Conservation (phyloP, 2,329 filamentous ascomycete species). For the Neonectria sp. region DNA sequence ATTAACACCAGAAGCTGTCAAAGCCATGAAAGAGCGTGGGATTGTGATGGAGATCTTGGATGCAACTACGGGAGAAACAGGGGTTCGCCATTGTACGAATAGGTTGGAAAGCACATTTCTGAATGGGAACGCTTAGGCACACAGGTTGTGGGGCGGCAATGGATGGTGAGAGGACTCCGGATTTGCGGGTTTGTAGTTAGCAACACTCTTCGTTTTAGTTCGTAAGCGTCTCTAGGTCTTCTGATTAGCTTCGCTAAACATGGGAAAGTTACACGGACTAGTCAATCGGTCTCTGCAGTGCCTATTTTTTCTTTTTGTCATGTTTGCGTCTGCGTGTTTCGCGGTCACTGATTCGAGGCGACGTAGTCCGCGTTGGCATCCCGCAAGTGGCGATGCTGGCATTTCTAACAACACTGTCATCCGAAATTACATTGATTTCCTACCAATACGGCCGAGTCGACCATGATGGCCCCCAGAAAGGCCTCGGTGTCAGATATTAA, state of each 20-base stretch:
- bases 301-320: neutral
- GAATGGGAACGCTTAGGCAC: neutral
- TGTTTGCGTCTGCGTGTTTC: neutral
- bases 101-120: neutral
- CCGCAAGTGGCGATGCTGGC: too few species aligned
- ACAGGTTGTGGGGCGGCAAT: neutral
- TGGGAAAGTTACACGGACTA: neutral
- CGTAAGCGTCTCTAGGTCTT: neutral
- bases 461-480: too few species aligned
- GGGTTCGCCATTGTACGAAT: neutral
- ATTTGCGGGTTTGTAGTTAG: neutral
- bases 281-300: neutral
- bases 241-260: neutral
- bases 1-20: neutral
- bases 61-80: neutral
- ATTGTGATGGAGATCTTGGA: neutral
- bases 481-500: too few species aligned
- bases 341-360: neutral
- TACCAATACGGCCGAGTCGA: too few species aligned
- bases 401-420: too few species aligned
- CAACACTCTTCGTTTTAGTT: neutral
- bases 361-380: too few species aligned
- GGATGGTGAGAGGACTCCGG: neutral
- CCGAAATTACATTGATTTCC: too few species aligned
- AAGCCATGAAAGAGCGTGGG: neutral